These are phyloP conservation scores for Ceratobasidium sp. DNA, from an alignment of 1,284 basidiomycete genomes.

Conservation along the genomic window DNA sequence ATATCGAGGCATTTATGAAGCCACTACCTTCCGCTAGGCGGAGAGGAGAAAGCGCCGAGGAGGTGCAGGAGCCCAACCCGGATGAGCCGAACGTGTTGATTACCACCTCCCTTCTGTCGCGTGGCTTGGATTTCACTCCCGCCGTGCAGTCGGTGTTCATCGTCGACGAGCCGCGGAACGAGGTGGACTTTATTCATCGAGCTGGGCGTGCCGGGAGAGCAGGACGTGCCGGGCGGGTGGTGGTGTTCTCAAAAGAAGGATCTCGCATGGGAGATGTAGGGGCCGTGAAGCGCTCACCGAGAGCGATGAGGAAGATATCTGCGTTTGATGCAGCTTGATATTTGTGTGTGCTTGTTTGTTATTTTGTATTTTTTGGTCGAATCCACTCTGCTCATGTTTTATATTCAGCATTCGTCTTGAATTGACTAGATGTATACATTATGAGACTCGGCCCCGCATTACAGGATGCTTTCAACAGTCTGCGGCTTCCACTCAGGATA, in stretches of 20 bases:
- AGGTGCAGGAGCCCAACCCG: neutral
- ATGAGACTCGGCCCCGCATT: neutral
- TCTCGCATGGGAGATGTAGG: neutral
- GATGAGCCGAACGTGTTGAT: constrained; percentile 73
- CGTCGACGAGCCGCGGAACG: constrained; percentile 84
- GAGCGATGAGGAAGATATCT: constrained; percentile 16
- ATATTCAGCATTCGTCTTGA: too few species aligned
- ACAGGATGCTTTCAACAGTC: constrained; percentile 31
- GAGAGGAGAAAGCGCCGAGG: neutral
- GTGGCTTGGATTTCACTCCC: constrained; percentile 87
- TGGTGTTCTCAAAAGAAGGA: constrained; percentile 61
- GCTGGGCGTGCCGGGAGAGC: constrained; percentile 75
- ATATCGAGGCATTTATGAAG: constrained; percentile 73
- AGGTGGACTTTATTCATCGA: constrained; percentile 89
- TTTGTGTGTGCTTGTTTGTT: neutral
- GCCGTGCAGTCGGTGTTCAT: constrained; percentile 82
- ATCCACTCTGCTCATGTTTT: too few species aligned
- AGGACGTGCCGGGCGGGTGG: constrained; percentile 71
- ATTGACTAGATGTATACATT: too few species aligned
- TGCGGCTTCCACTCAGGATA: constrained; percentile 34
- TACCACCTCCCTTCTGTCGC: constrained; percentile 90
- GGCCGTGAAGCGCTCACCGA: neutral
- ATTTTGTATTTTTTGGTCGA: neutral
- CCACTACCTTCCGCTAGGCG: constrained; percentile 43
- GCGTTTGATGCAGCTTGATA: constrained; percentile 26